A percentile compares a stretch with the other conserved stretches of the same genome.
Evolutionary conservation across 2,329 filamentous ascomycete species (phyloP).

Genomic region (Diplodia mutila): DNA sequence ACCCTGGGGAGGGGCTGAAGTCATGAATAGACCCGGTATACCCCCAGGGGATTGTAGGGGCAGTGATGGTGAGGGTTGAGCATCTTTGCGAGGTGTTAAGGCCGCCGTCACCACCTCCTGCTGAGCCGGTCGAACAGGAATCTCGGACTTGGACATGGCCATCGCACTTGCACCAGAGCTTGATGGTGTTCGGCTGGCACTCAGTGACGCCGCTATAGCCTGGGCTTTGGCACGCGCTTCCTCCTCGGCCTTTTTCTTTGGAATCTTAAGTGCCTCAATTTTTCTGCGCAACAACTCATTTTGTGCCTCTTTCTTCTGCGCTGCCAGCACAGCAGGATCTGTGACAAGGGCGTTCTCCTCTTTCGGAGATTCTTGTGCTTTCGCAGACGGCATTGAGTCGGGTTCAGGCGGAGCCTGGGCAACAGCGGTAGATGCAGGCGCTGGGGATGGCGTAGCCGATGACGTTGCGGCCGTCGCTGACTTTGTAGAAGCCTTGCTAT

Average conservation of each 20-base stretch:
- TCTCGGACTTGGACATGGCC: not conserved
- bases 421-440: not conserved
- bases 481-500: constrained; percentile 43
- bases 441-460: not conserved
- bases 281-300: constrained; percentile 79
- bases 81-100: not conserved
- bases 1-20: constrained; percentile 28
- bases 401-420: not conserved
- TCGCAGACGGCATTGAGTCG: not conserved
- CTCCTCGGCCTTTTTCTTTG: constrained; percentile 17
- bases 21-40: constrained; percentile 60
- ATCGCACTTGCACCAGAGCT: not conserved
- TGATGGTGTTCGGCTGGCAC: constrained; percentile 8
- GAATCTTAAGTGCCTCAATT: constrained; percentile 64
- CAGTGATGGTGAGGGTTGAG: constrained; percentile 14
- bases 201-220: constrained; percentile 10
- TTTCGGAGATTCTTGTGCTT: not conserved
- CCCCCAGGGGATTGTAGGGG: constrained; percentile 37
- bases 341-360: not conserved
- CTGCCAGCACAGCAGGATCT: constrained; percentile 33
- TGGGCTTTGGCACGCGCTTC: constrained; percentile 24
- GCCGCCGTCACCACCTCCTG: not conserved
- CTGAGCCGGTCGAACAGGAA: constrained; percentile 9
- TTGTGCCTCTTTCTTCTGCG: constrained; percentile 62
- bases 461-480: not conserved